These are phyloP conservation scores for Linderniella brevidens DNA, from an alignment of 257 asterid genomes.

Conservation along the genomic window DNA sequence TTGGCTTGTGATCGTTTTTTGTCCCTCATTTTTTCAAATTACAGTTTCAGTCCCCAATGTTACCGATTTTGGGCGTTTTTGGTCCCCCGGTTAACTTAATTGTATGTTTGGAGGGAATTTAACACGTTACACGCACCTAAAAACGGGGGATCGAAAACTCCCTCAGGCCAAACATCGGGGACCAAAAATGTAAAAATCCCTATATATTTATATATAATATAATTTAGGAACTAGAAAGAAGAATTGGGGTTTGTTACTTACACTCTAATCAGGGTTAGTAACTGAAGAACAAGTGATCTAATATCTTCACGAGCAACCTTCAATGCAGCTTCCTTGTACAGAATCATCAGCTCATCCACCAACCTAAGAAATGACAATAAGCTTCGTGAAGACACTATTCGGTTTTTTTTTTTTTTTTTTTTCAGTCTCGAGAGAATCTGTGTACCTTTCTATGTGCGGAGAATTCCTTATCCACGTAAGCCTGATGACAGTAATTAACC, in stretches of 20 bases:
- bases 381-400: conserved; percentile 1
- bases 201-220: neutral
- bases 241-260: conserved; percentile 21
- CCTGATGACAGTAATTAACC: conserved; percentile 34
- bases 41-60: too few relatives aligned
- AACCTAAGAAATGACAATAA: conserved; percentile 32
- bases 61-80: too few relatives aligned
- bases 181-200: neutral
- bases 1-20: too few relatives aligned
- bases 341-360: conserved; percentile 66
- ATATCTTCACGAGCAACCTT: conserved; percentile 58
- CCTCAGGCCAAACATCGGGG: too few relatives aligned
- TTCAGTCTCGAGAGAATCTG: conserved; percentile 3
- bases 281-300: conserved; percentile 42
- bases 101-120: too few relatives aligned
- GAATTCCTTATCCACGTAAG: conserved; percentile 85
- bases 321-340: conserved; percentile 72
- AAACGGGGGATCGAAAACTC: too few relatives aligned
- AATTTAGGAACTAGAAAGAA: conserved; percentile 1
- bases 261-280: conserved; percentile 41
- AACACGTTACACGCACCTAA: too few relatives aligned
- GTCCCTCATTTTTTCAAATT: too few relatives aligned
- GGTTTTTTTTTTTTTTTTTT: conserved; percentile 6
- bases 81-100: too few relatives aligned
- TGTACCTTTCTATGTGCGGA: conserved; percentile 49